A percentile compares a stretch with the other conserved stretches of the same genome.
phyloP scores from a whole-genome alignment of 2,329 filamentous ascomycete genomes.

The Alternaria atra region DNA sequence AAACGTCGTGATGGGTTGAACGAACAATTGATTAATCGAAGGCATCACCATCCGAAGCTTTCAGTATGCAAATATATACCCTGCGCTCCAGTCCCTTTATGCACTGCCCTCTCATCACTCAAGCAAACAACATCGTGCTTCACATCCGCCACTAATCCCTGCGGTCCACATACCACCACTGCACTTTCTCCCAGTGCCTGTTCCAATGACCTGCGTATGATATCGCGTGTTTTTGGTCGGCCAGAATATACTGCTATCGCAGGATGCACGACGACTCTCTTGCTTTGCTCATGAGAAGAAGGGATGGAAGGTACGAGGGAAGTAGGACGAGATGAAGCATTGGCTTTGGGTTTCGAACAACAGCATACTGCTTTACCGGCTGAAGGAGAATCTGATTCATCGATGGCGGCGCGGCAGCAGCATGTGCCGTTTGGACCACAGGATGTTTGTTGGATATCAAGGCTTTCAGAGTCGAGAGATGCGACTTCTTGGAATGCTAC shows the following conservation, averaged over 20 bases:
- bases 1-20: background rate
- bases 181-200: constrained; percentile 68
- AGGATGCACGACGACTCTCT: constrained; percentile 41
- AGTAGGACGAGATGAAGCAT: constrained; percentile 4
- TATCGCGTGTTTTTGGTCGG: constrained; percentile 60
- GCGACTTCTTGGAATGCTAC: constrained; percentile 35
- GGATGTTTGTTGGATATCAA: constrained; percentile 29
- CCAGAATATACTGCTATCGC: constrained; percentile 56
- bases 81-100: constrained; percentile 73
- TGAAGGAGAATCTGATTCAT: constrained; percentile 42
- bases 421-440: constrained; percentile 51
- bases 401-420: constrained; percentile 60
- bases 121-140: constrained; percentile 64
- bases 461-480: constrained; percentile 9
- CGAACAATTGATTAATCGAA: background rate
- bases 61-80: constrained; percentile 70
- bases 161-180: constrained; percentile 69
- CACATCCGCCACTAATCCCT: constrained; percentile 63
- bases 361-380: constrained; percentile 34
- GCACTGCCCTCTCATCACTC: constrained; percentile 71
- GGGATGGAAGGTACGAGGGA: constrained; percentile 26
- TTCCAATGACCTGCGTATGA: constrained; percentile 66
- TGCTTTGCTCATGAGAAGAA: constrained; percentile 9
- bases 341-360: constrained; percentile 16
- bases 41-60: constrained; percentile 53